Percentiles rank a stretch among this genome's conserved stretches.
These are phyloP conservation scores for Acephala macrosclerotiorum DNA, from an alignment of 2,329 filamentous ascomycete species.

Conservation along the genomic window DNA sequence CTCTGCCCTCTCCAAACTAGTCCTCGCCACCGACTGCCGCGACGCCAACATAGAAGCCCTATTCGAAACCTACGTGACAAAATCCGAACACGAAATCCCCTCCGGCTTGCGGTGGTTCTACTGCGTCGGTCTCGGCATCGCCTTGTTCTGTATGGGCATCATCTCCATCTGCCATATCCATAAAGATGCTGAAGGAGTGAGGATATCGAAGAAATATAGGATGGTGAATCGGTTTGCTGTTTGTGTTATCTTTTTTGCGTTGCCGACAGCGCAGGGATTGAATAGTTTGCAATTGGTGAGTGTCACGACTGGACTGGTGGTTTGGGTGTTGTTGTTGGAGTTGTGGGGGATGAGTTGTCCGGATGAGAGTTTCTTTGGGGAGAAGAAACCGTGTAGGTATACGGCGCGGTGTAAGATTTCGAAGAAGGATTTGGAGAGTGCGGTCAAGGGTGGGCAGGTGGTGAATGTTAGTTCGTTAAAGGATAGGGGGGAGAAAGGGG, in stretches of 20 bases:
- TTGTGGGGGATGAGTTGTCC: conserved; percentile 56
- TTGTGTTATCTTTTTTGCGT: conserved; percentile 59
- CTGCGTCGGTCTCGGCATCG: conserved; percentile 65
- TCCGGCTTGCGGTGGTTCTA: conserved; percentile 67
- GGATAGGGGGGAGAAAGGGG: conserved; percentile 33
- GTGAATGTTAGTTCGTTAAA: conserved; percentile 34
- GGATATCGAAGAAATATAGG: conserved; percentile 56
- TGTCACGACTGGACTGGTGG: conserved; percentile 52
- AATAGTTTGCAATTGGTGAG: conserved; percentile 55
- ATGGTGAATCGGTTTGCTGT: conserved; percentile 58
- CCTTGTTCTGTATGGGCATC: conserved; percentile 58
- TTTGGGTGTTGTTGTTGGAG: conserved; percentile 57
- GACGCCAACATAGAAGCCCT: conserved; percentile 57
- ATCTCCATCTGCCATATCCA: conserved; percentile 60
- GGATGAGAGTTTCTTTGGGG: conserved; percentile 53
- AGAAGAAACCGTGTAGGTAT: conserved; percentile 49
- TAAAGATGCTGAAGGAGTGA: conserved; percentile 53
- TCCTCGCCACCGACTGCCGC: conserved; percentile 62
- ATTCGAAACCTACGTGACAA: conserved; percentile 56
- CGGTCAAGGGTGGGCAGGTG: conserved; percentile 32
- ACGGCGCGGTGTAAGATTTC: conserved; percentile 50
- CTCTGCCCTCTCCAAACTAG: conserved; percentile 63
- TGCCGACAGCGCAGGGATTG: conserved; percentile 58
- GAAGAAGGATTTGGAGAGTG: conserved; percentile 46
- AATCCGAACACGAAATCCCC: conserved; percentile 58